Evolutionary conservation across 305 asterid genomes (phyloP), one percentile per base, ranked within the genome.

Genomic region (Stenogyne calaminthoides): DNA sequence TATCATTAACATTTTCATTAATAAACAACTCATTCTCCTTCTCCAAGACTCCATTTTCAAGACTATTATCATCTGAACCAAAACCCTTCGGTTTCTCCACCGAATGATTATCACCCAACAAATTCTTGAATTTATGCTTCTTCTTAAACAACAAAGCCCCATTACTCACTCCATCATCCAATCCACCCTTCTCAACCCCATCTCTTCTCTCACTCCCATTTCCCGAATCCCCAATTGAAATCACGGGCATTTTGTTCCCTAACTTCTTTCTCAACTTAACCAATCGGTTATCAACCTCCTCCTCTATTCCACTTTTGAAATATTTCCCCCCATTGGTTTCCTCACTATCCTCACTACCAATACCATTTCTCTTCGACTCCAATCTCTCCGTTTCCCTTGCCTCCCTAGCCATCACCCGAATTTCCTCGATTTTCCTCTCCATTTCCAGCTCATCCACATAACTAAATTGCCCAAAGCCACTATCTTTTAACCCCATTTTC

Each of bases 401-500:
- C 80, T 86, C 90, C 88, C 88, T 86, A 0, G 97, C 99, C 97
- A 95, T 86, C 4, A 59, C 67, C 66, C 77, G 89, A 81, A 95
- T 90, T 70, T 90, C 97, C 83, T 83, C 84, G 32, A 92, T 84
- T 79, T 85, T 88, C 80, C 77, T 84, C 84, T 79, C 84, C 87
- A 85, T 80, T 66, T 82, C 95, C 84, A 76, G 71, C 49, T 80
- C 87, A 70, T 82, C 84, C 69, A 79, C 80, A 76, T 67, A 68
- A 25, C 68, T 37, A 49, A 44, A 54, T 19, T 64, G 16, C 44
- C 67, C 76, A 42, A 46, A 34, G 34, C 44, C 85, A 69, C 81
- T 68, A 64, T 62, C 71, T 69, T 40, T 74, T 66, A 71, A 47
- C 69, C 74, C 81, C 77, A 16, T 9, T 16, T 71, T 27, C 65